phyloP scores from a whole-genome alignment of 768 basidiomycete species.

The Boletus tylopilopsis region DNA sequence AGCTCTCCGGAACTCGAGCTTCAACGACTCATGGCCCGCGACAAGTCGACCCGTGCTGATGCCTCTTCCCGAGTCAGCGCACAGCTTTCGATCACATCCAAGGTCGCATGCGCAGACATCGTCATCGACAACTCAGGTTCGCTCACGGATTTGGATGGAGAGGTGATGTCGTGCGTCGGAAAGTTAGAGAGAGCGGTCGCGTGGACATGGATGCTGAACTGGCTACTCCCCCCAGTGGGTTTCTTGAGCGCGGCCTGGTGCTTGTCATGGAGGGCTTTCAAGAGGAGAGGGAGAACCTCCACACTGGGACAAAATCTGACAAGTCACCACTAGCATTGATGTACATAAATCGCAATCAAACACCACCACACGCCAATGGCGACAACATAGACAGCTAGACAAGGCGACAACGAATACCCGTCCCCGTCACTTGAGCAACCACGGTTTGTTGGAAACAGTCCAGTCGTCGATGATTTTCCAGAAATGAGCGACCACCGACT shows the following conservation, averaged over 20 bases:
- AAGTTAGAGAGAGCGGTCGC: slow-evolving; percentile 42
- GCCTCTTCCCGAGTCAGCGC: slow-evolving; percentile 74
- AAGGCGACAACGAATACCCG: no score
- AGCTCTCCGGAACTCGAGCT: slow-evolving; percentile 85
- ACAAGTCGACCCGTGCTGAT: slow-evolving; percentile 58
- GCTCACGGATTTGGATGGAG: slow-evolving; percentile 57
- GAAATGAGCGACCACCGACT: slow-evolving; percentile 91
- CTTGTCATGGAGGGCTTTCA: slow-evolving; percentile 34
- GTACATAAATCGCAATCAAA: no score
- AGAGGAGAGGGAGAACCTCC: slow-evolving; percentile 5
- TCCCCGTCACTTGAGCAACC: slow-evolving; percentile 59
- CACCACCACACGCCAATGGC: no score
- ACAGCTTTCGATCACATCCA: slow-evolving; percentile 76
- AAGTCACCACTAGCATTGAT: no score
- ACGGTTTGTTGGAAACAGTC: slow-evolving; percentile 78
- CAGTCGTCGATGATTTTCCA: slow-evolving; percentile 91
- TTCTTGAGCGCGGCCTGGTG: slow-evolving; percentile 45
- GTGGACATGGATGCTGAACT: slow-evolving; percentile 58
- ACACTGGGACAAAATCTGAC: no score
- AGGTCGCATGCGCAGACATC: slow-evolving; percentile 79
- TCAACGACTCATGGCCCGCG: slow-evolving; percentile 72
- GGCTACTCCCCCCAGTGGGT: slow-evolving; percentile 56
- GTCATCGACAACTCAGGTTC: slow-evolving; percentile 90
- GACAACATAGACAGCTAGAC: no score
- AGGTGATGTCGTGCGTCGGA: slow-evolving; percentile 37